Base-by-base conservation (phyloP, 108 stramenopile genomes). In the Chaetoceros muelleri region DNA sequence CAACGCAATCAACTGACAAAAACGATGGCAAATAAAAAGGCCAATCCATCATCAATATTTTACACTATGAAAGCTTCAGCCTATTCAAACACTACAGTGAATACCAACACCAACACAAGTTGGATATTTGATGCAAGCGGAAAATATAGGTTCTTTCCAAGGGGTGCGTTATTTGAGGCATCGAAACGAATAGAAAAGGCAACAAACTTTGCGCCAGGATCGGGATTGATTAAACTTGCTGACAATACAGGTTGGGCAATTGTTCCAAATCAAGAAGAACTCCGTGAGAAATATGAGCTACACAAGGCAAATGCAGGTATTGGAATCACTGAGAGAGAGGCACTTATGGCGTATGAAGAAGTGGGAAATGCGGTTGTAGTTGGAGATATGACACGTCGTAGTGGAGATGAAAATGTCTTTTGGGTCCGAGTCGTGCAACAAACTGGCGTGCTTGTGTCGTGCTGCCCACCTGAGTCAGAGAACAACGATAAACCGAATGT, bases 211-310 rank as follows among this genome's bases (percentile, higher is more conserved):
- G 70, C 68, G 31, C 79, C 82, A 34, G 85, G 85, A n/a, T 69
- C 78, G 50, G 85, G 85, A 2, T 58, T 92, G 34, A 73, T 92
- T 31, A 83, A 87, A 64, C 56, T 92, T 20, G 75, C 82, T 1
- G 90, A 92, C 48, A 79, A 81, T 16, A 85, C 77, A 56, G 90
- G 90, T 28, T 92, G 90, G 90, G 90, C 85, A 13, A 85, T 92
- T 24, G 61, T 92, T 46, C 90, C 90, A 5, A 53, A 69, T 20
- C 56, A 75, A 31, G 65, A 77, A 10, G 90, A 85, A 58, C 61
- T 87, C 19, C 67, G 73, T 26, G 66, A 66, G 2, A 84, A 87
- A 55, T 84, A 75, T 44, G 60, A 71, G 46, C 62, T 46, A 30
- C 65, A 65, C 52, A 60, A 62, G 28, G 75, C 71, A 27, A 26